Base-by-base conservation (phyloP, 768 basidiomycete species). In the Pleurotus giganteus region DNA sequence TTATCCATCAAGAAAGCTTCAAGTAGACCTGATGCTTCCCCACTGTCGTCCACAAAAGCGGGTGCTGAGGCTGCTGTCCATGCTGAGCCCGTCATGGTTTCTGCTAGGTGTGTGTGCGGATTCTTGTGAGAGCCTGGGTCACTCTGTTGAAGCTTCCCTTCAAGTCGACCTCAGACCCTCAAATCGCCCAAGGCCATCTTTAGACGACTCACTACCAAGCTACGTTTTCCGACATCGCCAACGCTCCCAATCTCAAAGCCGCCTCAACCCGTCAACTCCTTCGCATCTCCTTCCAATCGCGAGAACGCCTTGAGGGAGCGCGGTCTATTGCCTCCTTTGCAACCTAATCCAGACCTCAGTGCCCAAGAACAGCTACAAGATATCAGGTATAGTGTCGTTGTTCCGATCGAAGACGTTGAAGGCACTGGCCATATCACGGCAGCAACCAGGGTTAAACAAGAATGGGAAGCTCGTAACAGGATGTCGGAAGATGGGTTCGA, bases 231-330 rank as follows among this genome's bases (percentile, higher is more conserved):
- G n/a, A 17, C 49, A 42, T 54, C 23, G 60, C 51, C 21, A 56
- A 64, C 7, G 50, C 60, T 34, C 19, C 55, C 57, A 55, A 29
- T 58, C 53, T 54, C 61, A 63, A 21, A 42, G 51, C 47, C 52
- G 23, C 4, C 49, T 60, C 58, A 32, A 59, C 49, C 55, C 28
- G 52, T 65, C 27, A 63, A 60, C 50, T 64, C 61, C 41, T 61
- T 62, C 50, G 65, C 62, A 4, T 58, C 72, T 4, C 71, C 69
- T 37, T 73, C 74, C 24, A 67, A 69, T 12, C 72, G 80, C 19
- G 79, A 84, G 43, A 83, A 81, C 2, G 84, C 85, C 1, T 73
- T 86, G 19, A 77, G 84, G 11, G 83, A 78, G 59, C 77, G 83
- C 28, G 84, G 85, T 0, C 70, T 87, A 34, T 69, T 81, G 2